A percentile compares a stretch with the other conserved stretches of the same genome.
Conservation (phyloP, 1,284 basidiomycete species). For the Tilletia indica region DNA sequence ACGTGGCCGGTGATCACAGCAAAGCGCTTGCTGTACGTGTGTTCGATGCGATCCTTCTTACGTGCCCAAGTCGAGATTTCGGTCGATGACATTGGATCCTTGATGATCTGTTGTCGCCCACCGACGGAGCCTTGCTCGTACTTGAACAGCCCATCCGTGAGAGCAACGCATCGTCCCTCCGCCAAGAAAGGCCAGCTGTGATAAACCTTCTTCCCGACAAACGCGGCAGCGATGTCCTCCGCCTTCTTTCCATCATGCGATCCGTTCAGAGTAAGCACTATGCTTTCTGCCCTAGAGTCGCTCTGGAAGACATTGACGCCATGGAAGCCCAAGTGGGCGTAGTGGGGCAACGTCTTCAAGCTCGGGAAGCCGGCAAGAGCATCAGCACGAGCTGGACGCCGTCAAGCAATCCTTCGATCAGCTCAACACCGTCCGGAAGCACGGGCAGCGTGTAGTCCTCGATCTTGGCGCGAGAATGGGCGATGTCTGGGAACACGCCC, state of each 20-base stretch:
- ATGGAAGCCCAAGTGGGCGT: slow-evolving; percentile 74
- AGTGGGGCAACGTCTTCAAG: slow-evolving; percentile 80
- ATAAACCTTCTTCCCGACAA: slow-evolving; percentile 77
- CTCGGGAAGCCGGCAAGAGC: slow-evolving; percentile 95
- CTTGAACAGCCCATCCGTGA: slow-evolving; percentile 84
- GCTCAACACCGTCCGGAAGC: slow-evolving; percentile 70
- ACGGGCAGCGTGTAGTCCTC: slow-evolving; percentile 78
- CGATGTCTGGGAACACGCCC: slow-evolving; percentile 89
- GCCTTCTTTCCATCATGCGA: slow-evolving; percentile 64
- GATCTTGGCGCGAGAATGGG: slow-evolving; percentile 75
- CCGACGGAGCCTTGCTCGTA: slow-evolving; percentile 60
- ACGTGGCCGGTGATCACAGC: slow-evolving; percentile 82
- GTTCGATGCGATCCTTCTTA: slow-evolving; percentile 66
- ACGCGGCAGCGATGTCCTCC: slow-evolving; percentile 71
- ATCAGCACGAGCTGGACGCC: slow-evolving; percentile 79
- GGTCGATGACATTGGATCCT: slow-evolving; percentile 34
- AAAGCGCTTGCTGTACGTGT: slow-evolving; percentile 81
- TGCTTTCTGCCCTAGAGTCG: slow-evolving; percentile 85
- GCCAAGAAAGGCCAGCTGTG: slow-evolving; percentile 91
- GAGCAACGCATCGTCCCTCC: slow-evolving; percentile 80
- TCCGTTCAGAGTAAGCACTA: slow-evolving; percentile 82
- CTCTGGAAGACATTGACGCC: slow-evolving; percentile 90
- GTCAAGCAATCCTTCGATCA: slow-evolving; percentile 80
- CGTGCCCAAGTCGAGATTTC: slow-evolving; percentile 62
- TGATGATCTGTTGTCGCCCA: slow-evolving; percentile 34